Evolutionary conservation across 2,329 filamentous ascomycete genomes (phyloP).

Genomic region (Penicillium glabrum): DNA sequence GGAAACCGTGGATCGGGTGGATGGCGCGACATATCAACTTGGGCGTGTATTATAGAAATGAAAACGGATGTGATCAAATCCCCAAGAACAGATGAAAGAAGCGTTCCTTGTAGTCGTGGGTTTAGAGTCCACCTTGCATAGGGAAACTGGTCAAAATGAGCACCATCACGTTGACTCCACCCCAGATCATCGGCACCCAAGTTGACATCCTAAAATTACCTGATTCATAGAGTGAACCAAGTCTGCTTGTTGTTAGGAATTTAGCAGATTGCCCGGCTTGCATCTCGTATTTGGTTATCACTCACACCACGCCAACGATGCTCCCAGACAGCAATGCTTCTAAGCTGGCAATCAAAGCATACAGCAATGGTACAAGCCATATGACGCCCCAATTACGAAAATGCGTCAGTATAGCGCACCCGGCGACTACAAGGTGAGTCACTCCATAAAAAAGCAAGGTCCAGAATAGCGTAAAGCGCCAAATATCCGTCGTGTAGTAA

Average conservation of each 20-base stretch:
- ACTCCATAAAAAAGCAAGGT: constrained; percentile 75
- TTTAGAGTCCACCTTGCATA: constrained; percentile 79
- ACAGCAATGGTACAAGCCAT: constrained; percentile 71
- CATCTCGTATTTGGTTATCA: constrained; percentile 9
- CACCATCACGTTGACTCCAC: constrained; percentile 76
- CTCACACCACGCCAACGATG: constrained; percentile 76
- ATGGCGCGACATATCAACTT: constrained; percentile 15
- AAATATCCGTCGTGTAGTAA: constrained; percentile 74
- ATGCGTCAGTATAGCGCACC: constrained; percentile 72
- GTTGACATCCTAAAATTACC: constrained; percentile 91
- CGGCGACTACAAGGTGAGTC: constrained; percentile 71
- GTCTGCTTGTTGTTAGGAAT: constrained; percentile 45
- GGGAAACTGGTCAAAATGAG: constrained; percentile 86
- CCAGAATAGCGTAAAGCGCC: constrained; percentile 86
- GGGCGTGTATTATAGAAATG: constrained; percentile 16
- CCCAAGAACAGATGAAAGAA: constrained; percentile 4
- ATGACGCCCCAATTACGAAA: constrained; percentile 51
- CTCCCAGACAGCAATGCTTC: constrained; percentile 80
- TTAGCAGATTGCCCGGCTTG: not conserved
- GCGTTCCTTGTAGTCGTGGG: not conserved
- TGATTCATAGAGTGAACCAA: constrained; percentile 76
- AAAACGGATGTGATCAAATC: constrained; percentile 3
- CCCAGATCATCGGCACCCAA: constrained; percentile 91
- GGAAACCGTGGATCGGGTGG: constrained; percentile 7
- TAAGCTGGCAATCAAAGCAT: constrained; percentile 67